A percentile compares a stretch with the other conserved stretches of the same genome.
Conservation (phyloP, 306 rosid genomes). For the Boehmeria nivea region DNA sequence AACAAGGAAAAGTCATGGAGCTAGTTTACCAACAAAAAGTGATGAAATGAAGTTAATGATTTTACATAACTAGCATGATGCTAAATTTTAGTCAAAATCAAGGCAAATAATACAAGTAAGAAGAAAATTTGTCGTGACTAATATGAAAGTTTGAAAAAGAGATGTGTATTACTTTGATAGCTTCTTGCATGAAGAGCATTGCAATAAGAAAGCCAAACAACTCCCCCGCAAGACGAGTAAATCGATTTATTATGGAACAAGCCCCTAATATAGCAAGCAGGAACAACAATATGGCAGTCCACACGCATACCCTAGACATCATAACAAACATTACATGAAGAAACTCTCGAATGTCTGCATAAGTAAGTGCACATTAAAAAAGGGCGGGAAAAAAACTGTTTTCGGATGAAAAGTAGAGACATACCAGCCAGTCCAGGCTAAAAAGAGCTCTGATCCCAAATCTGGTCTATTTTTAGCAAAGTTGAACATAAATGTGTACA, state of each 20-base stretch:
- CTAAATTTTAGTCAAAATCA: no score
- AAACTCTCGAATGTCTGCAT: background rate
- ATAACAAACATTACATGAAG: slow-evolving; percentile 12
- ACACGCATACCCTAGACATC: slow-evolving; percentile 62
- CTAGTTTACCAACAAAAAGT: no score
- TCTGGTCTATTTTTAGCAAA: slow-evolving; percentile 67
- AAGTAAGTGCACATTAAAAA: slow-evolving; percentile 14
- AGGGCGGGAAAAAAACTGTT: slow-evolving; percentile 14
- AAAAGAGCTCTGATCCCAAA: slow-evolving; percentile 70
- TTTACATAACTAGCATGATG: no score
- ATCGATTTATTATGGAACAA: slow-evolving; percentile 76
- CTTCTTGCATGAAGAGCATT: slow-evolving; percentile 83
- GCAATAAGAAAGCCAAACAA: slow-evolving; percentile 84
- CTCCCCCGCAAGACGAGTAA: slow-evolving; percentile 76
- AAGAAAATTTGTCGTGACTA: slow-evolving; percentile 11
- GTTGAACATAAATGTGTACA: slow-evolving; percentile 80
- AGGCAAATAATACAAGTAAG: no score
- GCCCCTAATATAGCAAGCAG: slow-evolving; percentile 69
- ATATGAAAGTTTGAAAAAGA: slow-evolving; percentile 5
- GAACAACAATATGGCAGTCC: slow-evolving; percentile 70
- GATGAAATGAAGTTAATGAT: background rate
- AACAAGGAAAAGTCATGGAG: no score
- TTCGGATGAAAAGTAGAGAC: slow-evolving; percentile 1
- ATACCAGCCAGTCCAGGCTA: slow-evolving; percentile 84
- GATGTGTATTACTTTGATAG: slow-evolving; percentile 49